Percentiles rank a stretch among this genome's conserved stretches.
phyloP scores from a whole-genome alignment of 495 filamentous ascomycete species.

The Monascus purpureus region DNA sequence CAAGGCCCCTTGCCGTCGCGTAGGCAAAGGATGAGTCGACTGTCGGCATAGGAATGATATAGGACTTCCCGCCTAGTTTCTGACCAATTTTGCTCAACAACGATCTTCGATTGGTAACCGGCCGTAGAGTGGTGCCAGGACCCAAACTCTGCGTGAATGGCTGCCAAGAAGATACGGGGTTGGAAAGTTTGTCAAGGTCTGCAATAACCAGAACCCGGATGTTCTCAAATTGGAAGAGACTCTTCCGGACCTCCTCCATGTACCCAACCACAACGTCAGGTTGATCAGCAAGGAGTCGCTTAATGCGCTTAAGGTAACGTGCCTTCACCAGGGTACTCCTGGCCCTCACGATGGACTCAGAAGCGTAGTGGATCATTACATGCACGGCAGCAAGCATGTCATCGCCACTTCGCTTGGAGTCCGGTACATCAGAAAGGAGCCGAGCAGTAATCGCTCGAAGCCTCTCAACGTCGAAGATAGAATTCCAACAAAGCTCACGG shows the following conservation, averaged over 20 bases:
- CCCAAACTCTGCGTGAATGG: slow-evolving; percentile 39
- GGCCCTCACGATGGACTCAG: slow-evolving; percentile 60
- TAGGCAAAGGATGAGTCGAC: slow-evolving; percentile 87
- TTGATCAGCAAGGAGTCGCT: slow-evolving; percentile 55
- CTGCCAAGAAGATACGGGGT: slow-evolving; percentile 80
- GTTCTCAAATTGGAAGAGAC: slow-evolving; percentile 68
- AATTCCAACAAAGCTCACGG: slow-evolving; percentile 69
- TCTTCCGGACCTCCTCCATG: slow-evolving; percentile 60
- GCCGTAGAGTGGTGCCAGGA: slow-evolving; percentile 32
- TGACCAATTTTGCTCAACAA: slow-evolving; percentile 59
- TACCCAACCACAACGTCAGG: slow-evolving; percentile 56
- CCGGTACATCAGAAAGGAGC: slow-evolving; percentile 83
- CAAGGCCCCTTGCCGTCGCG: slow-evolving; percentile 57
- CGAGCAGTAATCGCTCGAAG: slow-evolving; percentile 75
- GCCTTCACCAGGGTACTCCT: slow-evolving; percentile 76
- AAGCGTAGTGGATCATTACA: slow-evolving; percentile 61
- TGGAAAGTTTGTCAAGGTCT: slow-evolving; percentile 57
- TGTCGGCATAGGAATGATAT: slow-evolving; percentile 78
- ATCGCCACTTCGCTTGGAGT: slow-evolving; percentile 78
- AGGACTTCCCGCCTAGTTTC: slow-evolving; percentile 55
- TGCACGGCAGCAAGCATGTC: slow-evolving; percentile 56
- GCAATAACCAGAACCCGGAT: slow-evolving; percentile 73
- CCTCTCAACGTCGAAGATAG: slow-evolving; percentile 71
- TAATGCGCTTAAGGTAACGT: slow-evolving; percentile 73
- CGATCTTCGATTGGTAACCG: slow-evolving; percentile 42